Base-by-base conservation (phyloP, 208 protist species). In the Naegleria gruberi region DNA sequence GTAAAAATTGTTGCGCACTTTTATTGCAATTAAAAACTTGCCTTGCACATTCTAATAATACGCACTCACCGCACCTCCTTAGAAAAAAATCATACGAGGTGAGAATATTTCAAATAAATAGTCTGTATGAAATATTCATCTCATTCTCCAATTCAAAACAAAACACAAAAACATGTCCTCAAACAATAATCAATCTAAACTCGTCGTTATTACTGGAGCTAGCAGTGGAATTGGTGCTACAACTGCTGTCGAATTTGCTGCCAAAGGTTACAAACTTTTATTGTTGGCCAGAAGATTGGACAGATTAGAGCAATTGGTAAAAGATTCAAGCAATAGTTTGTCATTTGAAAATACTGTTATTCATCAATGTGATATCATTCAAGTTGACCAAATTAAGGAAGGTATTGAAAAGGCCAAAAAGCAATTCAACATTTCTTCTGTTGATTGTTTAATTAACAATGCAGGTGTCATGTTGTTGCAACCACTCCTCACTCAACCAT, bases 401-500 rank as follows among this genome's bases (percentile, higher is more conserved):
- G 89, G 83, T n/a, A 55, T 93, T 0, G 57, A 47, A 81, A 41
- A 83, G 5, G 89, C 90, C 7, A 51, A 89, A 40, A 26, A 5
- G 7, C 1, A 46, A 5, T 92, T 47, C 34, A n/a, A n/a, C n/a
- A 43, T 81, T 17, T 23, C 17, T 30, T 30, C 26, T 23, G 55
- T 34, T 19, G 65, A 90, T 57, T n/a, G 92, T 0, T 65, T 93
- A 37, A 23, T 93, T 19, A 93, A 93, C 73, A 93, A 93, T 77
- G 92, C 92, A 23, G 91, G 91, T n/a, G 83, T 91, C 26, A 90
- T 90, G 57, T 90, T 90, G 19, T 37, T 90, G 4, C 84, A 90
- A 37, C 42, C 4, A 37, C 12, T 85, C 17, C 77, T 23, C 10
- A 85, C 91, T 1, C 89, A 93, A 89, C 43, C 87, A 46, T 30